A percentile compares a stretch with the other conserved stretches of the same genome.
Conservation (phyloP, 2,329 filamentous ascomycete genomes). For the Claviceps maximensis region DNA sequence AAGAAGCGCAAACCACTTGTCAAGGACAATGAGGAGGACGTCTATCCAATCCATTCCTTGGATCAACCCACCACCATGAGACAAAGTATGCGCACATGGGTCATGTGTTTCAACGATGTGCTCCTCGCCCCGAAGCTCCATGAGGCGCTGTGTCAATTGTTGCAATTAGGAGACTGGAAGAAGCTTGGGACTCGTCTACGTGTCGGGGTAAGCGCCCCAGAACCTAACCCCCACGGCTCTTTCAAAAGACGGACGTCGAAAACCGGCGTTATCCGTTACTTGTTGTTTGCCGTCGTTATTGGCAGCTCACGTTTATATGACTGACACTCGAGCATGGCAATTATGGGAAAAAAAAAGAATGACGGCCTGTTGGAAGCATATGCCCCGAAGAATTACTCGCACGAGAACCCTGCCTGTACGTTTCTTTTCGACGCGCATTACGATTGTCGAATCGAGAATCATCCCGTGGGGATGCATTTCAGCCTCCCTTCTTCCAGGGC, state of each 20-base stretch:
- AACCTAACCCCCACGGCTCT: neutral
- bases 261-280: no score
- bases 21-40: neutral
- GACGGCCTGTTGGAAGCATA: slow-evolving; percentile 6
- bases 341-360: slow-evolving; percentile 1
- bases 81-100: slow-evolving; percentile 6
- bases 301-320: neutral
- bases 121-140: slow-evolving; percentile 3
- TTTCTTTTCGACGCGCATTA: slow-evolving; percentile 3
- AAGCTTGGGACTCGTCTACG: slow-evolving; percentile 5
- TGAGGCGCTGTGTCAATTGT: slow-evolving; percentile 1
- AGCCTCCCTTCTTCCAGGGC: slow-evolving; percentile 1
- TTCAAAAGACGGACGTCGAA: neutral
- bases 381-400: slow-evolving; percentile 2
- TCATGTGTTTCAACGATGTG: slow-evolving; percentile 9
- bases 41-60: slow-evolving; percentile 5
- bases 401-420: slow-evolving; percentile 3
- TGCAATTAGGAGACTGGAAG: slow-evolving; percentile 7
- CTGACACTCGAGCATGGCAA: neutral
- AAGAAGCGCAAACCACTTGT: neutral
- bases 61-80: neutral
- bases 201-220: slow-evolving; percentile 1
- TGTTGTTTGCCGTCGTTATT: neutral
- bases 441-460: neutral
- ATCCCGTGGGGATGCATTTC: slow-evolving; percentile 2